Conservation (phyloP, 768 basidiomycete genomes). For the Serendipita sp. region DNA sequence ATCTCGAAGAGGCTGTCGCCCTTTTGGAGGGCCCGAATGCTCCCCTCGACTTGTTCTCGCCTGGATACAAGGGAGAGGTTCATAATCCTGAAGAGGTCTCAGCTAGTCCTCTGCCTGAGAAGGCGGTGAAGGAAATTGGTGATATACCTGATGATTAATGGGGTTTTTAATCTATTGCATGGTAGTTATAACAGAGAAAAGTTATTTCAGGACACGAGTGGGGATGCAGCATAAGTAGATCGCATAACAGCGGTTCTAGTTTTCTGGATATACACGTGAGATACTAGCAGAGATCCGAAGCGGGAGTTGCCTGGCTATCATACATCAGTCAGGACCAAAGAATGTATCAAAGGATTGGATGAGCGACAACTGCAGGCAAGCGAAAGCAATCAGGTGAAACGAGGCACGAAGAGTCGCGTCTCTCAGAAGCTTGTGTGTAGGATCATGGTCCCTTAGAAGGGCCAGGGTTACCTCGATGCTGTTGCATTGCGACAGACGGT, state of each 20-base stretch:
- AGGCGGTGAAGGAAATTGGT: neutral
- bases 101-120: neutral
- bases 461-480: neutral
- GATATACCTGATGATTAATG: neutral
- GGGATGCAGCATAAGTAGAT: no score
- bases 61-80: neutral
- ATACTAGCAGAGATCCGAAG: no score
- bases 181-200: neutral
- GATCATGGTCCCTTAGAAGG: neutral
- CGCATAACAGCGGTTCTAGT: no score
- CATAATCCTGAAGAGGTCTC: neutral
- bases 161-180: neutral
- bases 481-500: neutral
- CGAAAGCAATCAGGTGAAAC: no score
- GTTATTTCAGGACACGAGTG: no score
- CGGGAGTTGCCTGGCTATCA: no score
- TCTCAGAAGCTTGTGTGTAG: no score
- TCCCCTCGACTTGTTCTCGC: neutral
- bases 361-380: no score
- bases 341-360: no score
- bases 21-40: neutral
- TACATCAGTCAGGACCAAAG: no score
- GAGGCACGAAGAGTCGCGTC: no score
- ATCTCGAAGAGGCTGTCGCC: neutral
- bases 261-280: no score